Percentiles rank a stretch among this genome's conserved stretches.
phyloP scores from a whole-genome alignment of 345 rosid species.

The Noccaea bulbosa region DNA sequence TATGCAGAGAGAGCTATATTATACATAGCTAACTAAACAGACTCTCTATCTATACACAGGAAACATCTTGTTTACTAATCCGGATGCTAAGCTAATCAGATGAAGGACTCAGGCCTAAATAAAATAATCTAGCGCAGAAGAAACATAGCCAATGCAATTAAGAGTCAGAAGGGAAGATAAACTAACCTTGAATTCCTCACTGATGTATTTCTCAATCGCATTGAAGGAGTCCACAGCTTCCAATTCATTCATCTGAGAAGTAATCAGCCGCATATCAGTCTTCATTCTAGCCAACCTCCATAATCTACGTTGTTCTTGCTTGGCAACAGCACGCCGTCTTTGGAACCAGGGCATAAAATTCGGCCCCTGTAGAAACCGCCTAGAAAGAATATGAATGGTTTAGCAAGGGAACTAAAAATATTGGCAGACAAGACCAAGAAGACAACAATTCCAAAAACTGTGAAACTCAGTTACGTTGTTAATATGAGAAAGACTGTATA shows the following conservation, averaged over 20 bases:
- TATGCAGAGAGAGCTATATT: neutral
- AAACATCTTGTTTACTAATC: neutral
- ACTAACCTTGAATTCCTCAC: slow-evolving; percentile 67
- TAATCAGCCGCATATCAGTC: slow-evolving; percentile 65
- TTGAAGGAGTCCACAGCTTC: slow-evolving; percentile 92
- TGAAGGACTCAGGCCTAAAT: slow-evolving; percentile 16
- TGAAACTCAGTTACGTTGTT: slow-evolving; percentile 23
- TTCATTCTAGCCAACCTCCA: slow-evolving; percentile 92
- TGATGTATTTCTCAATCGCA: slow-evolving; percentile 82
- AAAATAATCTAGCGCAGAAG: slow-evolving; percentile 1
- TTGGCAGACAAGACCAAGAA: neutral
- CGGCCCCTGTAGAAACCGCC: slow-evolving; percentile 89
- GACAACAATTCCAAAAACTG: slow-evolving; percentile 13
- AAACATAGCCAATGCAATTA: slow-evolving; percentile 13
- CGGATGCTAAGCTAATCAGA: slow-evolving; percentile 6
- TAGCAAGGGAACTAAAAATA: slow-evolving; percentile 21
- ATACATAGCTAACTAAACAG: neutral
- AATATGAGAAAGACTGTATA: neutral
- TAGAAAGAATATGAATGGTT: slow-evolving; percentile 45
- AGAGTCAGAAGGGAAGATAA: slow-evolving; percentile 21
- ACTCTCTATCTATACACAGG: neutral
- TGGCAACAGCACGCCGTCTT: slow-evolving; percentile 72
- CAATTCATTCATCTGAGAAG: slow-evolving; percentile 76
- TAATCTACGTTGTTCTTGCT: slow-evolving; percentile 84
- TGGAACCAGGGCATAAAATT: slow-evolving; percentile 96